phyloP scores from a whole-genome alignment of 345 rosid genomes.

The Triadica sebifera region DNA sequence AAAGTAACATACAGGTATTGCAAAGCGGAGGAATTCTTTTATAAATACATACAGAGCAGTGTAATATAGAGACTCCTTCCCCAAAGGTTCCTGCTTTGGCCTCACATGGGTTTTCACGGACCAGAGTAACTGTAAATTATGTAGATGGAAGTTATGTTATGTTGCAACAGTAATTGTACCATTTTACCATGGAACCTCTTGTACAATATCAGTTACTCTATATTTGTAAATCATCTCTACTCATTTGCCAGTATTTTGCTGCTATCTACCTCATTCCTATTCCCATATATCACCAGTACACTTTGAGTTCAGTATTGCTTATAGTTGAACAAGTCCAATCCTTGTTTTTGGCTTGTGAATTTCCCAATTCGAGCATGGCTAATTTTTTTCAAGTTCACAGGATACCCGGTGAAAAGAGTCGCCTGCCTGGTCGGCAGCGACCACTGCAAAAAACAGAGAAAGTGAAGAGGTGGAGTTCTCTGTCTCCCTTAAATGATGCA shows the following conservation, averaged over 20 bases:
- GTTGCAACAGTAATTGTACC: constrained; percentile 1
- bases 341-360: constrained; percentile 16
- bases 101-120: not conserved
- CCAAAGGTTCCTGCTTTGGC: not conserved
- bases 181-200: not conserved
- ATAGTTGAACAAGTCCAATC: not conserved
- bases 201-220: no score
- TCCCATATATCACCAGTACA: not conserved
- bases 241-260: not conserved
- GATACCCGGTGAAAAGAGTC: no score
- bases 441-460: no score
- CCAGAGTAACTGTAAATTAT: not conserved
- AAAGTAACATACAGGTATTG: constrained; percentile 51
- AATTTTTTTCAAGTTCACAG: no score
- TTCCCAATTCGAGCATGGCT: constrained; percentile 11
- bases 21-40: constrained; percentile 65
- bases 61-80: not conserved
- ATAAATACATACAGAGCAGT: constrained; percentile 52
- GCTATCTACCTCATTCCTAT: constrained; percentile 9
- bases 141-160: no score
- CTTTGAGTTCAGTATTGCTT: no score
- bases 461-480: no score
- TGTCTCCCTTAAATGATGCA: no score
- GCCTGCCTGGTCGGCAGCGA: no score
- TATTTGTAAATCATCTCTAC: not conserved